phyloP scores from a whole-genome alignment of 2,329 filamentous ascomycete species.

The Fusarium subtropicale region DNA sequence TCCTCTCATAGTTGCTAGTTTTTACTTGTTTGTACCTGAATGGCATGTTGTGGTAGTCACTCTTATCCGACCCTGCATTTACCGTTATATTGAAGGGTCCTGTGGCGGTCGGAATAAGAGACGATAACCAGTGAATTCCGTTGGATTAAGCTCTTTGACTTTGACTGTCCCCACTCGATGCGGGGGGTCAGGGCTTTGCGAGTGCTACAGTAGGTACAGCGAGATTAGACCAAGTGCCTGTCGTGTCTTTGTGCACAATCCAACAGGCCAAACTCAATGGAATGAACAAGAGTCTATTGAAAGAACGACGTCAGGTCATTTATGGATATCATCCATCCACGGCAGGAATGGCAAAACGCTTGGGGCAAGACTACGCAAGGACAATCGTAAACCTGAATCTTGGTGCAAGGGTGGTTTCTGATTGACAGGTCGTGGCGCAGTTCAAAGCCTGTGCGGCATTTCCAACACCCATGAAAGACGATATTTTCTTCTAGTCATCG shows the following conservation, averaged over 20 bases:
- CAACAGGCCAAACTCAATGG: neutral
- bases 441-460: constrained; percentile 19
- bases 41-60: neutral
- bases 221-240: neutral
- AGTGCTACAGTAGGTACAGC: neutral
- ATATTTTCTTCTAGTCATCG: neutral
- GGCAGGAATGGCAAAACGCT: constrained; percentile 13
- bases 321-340: neutral
- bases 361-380: constrained; percentile 3
- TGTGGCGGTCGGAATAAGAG: constrained; percentile 12
- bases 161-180: constrained; percentile 6
- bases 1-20: neutral
- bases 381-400: constrained; percentile 19
- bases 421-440: constrained; percentile 34
- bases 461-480: constrained; percentile 4
- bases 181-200: constrained; percentile 7
- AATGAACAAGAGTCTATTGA: neutral
- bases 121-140: neutral
- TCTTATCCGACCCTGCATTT: neutral
- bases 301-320: neutral
- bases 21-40: neutral
- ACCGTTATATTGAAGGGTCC: constrained; percentile 9
- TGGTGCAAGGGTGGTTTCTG: neutral
- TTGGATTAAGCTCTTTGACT: constrained; percentile 29
- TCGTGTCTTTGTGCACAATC: neutral